Base-by-base conservation (phyloP, 441 rosid genomes). In the Aleurites moluccanus region DNA sequence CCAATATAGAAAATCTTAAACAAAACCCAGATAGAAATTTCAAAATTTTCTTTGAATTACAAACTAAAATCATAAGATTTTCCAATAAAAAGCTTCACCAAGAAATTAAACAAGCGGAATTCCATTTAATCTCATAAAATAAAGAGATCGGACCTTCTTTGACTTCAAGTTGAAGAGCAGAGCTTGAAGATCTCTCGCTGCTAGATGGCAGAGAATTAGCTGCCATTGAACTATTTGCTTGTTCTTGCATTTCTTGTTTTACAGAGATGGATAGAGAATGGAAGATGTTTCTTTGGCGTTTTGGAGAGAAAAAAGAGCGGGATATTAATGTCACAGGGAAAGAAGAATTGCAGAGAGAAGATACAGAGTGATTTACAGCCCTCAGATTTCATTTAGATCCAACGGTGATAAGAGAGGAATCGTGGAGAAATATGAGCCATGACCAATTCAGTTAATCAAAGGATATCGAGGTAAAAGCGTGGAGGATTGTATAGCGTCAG, bases 101-200 rank as follows among this genome's bases (percentile, higher is more conserved):
- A 10, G 14, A 45, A 1, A 45, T 45, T 45, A 45, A 45, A 45
- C 16, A 7, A 52, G 6, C 20, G 21, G 6, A 52, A 52, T 16
- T 52, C 20, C 7, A 20, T 16, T 1, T 23, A 27, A 25, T 40
- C 18, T 53, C 67, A 25, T 21, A 47, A 28, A 70, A 7, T 11
- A 18, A 20, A 44, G 44, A 27, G 52, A 59, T 38, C n/a, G 10
- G 52, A 93, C 98, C 97, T 80, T 90, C 98, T 87, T 89, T 93
- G 85, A 86, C 80, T 84, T 89, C 96, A 61, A 82, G 83, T 60
- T 84, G 97, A 9, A 83, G 84, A 57, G 91, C 91, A 56, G 97
- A 89, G 79, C 97, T 91, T 10, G 97, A 90, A 25, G 97, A 93
- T 83, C 95, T 85, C 77, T 93, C 97, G 44, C 98, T 93, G 78